Evolutionary conservation across 2,329 filamentous ascomycete genomes (phyloP).

Genomic region (Paramyrothecium sp.): DNA sequence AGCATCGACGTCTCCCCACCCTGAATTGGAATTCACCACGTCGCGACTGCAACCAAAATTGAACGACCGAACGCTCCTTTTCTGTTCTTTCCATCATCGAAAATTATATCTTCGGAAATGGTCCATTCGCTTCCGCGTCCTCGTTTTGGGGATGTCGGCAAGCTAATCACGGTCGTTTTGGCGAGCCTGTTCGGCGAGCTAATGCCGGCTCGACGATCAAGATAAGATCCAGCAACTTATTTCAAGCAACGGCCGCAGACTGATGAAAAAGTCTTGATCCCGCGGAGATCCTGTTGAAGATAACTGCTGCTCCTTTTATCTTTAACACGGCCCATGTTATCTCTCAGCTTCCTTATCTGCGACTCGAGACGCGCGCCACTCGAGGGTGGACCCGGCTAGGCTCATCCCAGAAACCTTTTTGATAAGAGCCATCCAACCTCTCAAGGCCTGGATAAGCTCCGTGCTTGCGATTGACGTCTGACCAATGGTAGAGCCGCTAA

Average conservation of each 20-base stretch:
- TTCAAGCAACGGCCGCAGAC: background rate
- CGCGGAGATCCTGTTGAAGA: conserved; percentile 7
- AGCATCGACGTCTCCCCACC: too few species aligned
- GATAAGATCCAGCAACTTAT: background rate
- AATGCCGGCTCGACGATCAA: background rate
- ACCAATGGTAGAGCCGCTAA: background rate
- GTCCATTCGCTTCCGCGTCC: background rate
- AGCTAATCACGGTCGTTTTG: background rate
- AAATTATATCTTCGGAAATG: background rate
- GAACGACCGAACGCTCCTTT: too few species aligned
- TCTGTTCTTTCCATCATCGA: too few species aligned
- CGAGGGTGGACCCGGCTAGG: background rate
- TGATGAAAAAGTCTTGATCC: background rate
- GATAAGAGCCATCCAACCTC: background rate
- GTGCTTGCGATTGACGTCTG: background rate
- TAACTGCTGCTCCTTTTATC: background rate
- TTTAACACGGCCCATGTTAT: background rate
- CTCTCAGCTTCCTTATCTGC: conserved; percentile 4
- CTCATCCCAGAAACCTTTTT: background rate
- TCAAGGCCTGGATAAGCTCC: background rate
- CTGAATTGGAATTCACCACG: too few species aligned
- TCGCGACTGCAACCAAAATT: too few species aligned
- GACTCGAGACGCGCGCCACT: background rate
- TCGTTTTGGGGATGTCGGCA: background rate
- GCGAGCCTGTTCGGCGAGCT: background rate